These are phyloP conservation scores for Leishmania tarentolae DNA, from an alignment of 208 protist species.

Conservation along the genomic window DNA sequence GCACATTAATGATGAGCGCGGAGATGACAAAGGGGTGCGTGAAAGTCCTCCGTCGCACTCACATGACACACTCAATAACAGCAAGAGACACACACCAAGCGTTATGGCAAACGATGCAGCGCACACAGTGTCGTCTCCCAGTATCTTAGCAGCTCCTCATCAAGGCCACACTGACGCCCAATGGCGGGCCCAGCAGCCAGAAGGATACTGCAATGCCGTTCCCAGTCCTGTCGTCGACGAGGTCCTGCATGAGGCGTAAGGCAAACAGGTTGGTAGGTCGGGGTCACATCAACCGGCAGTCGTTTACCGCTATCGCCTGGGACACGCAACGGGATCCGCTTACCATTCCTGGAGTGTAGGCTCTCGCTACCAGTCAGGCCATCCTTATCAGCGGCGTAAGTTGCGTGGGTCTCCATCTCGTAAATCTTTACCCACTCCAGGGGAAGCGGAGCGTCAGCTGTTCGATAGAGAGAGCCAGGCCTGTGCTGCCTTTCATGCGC, in stretches of 20 bases:
- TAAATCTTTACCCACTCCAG: slow-evolving; percentile 48
- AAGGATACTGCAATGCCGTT: slow-evolving; percentile 5
- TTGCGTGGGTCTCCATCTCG: slow-evolving; percentile 42
- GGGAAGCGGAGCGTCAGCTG: slow-evolving; percentile 32
- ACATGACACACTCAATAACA: not conserved
- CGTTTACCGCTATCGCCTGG: not conserved
- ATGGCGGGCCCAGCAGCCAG: slow-evolving; percentile 32
- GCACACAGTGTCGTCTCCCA: slow-evolving; percentile 35
- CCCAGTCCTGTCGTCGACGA: slow-evolving; percentile 23
- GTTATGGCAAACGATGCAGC: slow-evolving; percentile 14
- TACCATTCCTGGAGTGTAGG: not conserved
- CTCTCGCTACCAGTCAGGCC: not conserved
- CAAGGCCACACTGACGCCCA: slow-evolving; percentile 37
- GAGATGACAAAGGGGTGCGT: not conserved
- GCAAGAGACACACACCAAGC: not conserved
- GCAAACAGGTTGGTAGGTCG: slow-evolving; percentile 42
- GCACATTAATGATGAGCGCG: not conserved
- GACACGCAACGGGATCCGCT: not conserved
- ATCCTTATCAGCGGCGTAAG: slow-evolving; percentile 25
- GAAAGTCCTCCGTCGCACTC: not conserved
- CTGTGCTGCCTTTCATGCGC: not conserved
- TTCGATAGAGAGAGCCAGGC: not conserved
- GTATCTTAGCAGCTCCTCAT: slow-evolving; percentile 27
- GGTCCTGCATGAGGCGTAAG: slow-evolving; percentile 26
- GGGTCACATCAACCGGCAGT: slow-evolving; percentile 37